A percentile compares a stretch with the other conserved stretches of the same genome.
phyloP scores from a whole-genome alignment of 805 yeast species.

The Candida khao-thaluensis region DNA sequence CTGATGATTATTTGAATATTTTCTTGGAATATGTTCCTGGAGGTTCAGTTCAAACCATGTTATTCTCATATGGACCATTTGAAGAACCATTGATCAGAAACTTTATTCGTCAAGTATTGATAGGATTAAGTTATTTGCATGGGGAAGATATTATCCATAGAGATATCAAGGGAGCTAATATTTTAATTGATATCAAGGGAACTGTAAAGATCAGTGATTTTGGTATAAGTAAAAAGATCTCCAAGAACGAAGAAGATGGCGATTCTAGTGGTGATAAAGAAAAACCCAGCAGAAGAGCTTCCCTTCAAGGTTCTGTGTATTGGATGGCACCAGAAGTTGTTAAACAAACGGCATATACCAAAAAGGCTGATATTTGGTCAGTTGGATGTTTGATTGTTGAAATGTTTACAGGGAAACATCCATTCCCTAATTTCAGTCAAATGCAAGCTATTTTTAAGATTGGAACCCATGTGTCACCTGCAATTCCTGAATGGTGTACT shows the following conservation, averaged over 20 bases:
- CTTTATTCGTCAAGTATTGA: slow-evolving; percentile 71
- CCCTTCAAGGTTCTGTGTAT: slow-evolving; percentile 88
- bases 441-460: slow-evolving; percentile 96
- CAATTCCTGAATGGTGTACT: slow-evolving; percentile 71
- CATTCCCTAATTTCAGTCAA: slow-evolving; percentile 90
- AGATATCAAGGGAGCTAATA: slow-evolving; percentile 88
- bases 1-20: slow-evolving; percentile 69
- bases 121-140: slow-evolving; percentile 74
- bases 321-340: slow-evolving; percentile 99
- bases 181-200: slow-evolving; percentile 76
- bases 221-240: slow-evolving; percentile 62
- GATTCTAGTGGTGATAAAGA: slow-evolving; percentile 14
- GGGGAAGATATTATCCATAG: slow-evolving; percentile 76
- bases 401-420: slow-evolving; percentile 95
- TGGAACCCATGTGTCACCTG: slow-evolving; percentile 83
- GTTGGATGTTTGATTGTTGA: slow-evolving; percentile 92
- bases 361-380: slow-evolving; percentile 96
- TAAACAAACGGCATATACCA: slow-evolving; percentile 85
- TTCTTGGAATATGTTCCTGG: slow-evolving; percentile 64
- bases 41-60: slow-evolving; percentile 61
- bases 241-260: slow-evolving; percentile 12
- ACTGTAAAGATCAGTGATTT: slow-evolving; percentile 84
- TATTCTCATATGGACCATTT: slow-evolving; percentile 72
- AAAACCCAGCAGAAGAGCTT: slow-evolving; percentile 57
- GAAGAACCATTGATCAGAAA: slow-evolving; percentile 73